Evolutionary conservation across 2,329 filamentous ascomycete genomes (phyloP).

Genomic region (Colletotrichum limetticola): DNA sequence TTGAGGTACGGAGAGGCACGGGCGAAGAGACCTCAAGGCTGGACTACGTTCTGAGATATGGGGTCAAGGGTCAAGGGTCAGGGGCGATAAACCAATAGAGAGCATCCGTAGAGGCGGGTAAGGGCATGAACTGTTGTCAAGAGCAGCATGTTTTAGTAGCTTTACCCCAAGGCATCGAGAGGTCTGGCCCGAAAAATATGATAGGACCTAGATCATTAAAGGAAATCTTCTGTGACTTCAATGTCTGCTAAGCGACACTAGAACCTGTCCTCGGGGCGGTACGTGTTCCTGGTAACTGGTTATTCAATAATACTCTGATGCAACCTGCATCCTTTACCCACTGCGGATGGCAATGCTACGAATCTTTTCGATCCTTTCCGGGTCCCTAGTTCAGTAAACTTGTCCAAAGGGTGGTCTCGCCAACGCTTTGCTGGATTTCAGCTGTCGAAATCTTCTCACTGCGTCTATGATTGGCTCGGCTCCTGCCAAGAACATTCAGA

Average conservation of each 20-base stretch:
- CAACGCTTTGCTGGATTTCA: background rate
- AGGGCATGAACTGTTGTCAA: background rate
- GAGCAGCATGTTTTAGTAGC: too few species aligned
- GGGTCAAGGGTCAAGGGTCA: background rate
- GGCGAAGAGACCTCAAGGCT: background rate
- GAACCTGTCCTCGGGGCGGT: too few species aligned
- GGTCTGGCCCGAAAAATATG: background rate
- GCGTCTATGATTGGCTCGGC: background rate
- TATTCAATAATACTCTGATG: too few species aligned
- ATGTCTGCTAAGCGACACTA: too few species aligned
- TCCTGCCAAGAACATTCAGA: background rate
- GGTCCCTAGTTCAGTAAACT: background rate
- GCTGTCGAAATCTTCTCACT: background rate
- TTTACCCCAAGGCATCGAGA: background rate
- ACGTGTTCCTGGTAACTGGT: too few species aligned
- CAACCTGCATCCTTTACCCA: too few species aligned
- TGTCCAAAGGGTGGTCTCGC: background rate
- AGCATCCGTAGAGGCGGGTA: background rate
- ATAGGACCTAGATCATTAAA: background rate
- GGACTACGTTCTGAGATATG: background rate
- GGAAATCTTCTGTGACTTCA: too few species aligned
- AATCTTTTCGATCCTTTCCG: background rate
- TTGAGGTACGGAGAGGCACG: background rate
- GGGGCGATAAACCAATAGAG: background rate
- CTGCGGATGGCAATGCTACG: background rate